Evolutionary conservation across 352 stramenopile species (phyloP), one percentile per base, ranked within the genome.

Genomic region (Elongisporangium undulatum): DNA sequence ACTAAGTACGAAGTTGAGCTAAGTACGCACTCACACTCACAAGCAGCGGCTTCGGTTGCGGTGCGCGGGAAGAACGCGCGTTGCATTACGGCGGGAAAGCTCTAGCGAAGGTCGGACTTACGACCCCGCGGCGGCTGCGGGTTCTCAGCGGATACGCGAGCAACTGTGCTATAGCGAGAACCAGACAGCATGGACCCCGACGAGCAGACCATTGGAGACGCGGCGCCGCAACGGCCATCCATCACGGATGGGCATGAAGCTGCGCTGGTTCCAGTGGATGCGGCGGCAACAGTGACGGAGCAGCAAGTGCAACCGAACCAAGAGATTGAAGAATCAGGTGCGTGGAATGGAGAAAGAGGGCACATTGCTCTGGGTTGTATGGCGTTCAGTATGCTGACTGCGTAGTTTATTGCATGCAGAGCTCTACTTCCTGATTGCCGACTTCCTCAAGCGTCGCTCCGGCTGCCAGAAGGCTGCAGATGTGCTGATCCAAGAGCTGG

Each of bases 351-450:
- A 38, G 26, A 7, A 7, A 38, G 5, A 26, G 23, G 23, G 13
- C 34, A 45, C n/a, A 45, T 45, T 15, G 13, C 34, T 45, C 10
- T 9, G 0, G 34, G 2, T 45, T 45, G 34, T 45, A 45, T 45
- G 34, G 12, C 34, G 34, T 17, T 45, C 34, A 45, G 34, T 45
- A 45, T 45, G 34, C 34, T 45, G 34, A 45, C 4, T 45, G 13
- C 2, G 23, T 26, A 5, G 23, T 26, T 26, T 5, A 45, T 45
- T 45, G 34, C 12, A 45, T 17, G 34, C 4, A 72, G 87, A 95
- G 68, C 73, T 95, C 24, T 84, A 86, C 56, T 95, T 94, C 68
- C 69, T 95, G 54, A 90, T 95, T 60, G 87, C 87, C 1, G 83
- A 94, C 61, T 95, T 91, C 62, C 56, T 95, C 21, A 87, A 87